Percentiles rank a stretch among this genome's conserved stretches.
Conservation (phyloP, 805 yeast genomes). For the Candida khao-thaluensis region DNA sequence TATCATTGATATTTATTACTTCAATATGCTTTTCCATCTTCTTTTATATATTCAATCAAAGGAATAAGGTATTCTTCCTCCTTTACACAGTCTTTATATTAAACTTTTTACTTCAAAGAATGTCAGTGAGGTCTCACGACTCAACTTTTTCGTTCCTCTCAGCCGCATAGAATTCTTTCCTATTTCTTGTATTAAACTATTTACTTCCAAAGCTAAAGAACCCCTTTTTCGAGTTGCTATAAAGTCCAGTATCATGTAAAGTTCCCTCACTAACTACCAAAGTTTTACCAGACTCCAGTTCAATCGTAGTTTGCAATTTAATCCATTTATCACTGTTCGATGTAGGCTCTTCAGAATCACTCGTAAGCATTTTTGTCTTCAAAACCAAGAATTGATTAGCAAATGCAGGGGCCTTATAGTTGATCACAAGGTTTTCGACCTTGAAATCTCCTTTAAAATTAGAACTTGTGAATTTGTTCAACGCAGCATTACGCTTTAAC, state of each 20-base stretch:
- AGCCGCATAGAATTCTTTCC: slow-evolving; percentile 5
- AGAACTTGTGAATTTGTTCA: slow-evolving; percentile 33
- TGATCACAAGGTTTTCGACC: slow-evolving; percentile 48
- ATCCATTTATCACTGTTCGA: slow-evolving; percentile 28
- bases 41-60: neutral
- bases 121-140: slow-evolving; percentile 5
- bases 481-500: slow-evolving; percentile 53
- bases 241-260: slow-evolving; percentile 36
- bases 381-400: slow-evolving; percentile 76
- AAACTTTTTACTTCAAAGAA: neutral
- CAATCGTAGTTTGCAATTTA: slow-evolving; percentile 51
- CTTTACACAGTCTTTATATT: too few species aligned
- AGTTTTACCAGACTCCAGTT: slow-evolving; percentile 49
- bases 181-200: slow-evolving; percentile 1
- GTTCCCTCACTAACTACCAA: slow-evolving; percentile 59
- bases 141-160: slow-evolving; percentile 4
- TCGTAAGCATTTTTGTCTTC: slow-evolving; percentile 43
- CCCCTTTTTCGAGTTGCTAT: neutral
- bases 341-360: slow-evolving; percentile 17
- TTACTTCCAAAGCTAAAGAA: neutral
- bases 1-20: slow-evolving; percentile 38
- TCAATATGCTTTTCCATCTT: slow-evolving; percentile 26
- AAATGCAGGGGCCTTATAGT: slow-evolving; percentile 69
- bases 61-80: too few species aligned
- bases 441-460: slow-evolving; percentile 45